Percentiles rank a stretch among this genome's conserved stretches.
Conservation (phyloP, 805 yeast species). For the Schizosaccharomyces osmophilus region DNA sequence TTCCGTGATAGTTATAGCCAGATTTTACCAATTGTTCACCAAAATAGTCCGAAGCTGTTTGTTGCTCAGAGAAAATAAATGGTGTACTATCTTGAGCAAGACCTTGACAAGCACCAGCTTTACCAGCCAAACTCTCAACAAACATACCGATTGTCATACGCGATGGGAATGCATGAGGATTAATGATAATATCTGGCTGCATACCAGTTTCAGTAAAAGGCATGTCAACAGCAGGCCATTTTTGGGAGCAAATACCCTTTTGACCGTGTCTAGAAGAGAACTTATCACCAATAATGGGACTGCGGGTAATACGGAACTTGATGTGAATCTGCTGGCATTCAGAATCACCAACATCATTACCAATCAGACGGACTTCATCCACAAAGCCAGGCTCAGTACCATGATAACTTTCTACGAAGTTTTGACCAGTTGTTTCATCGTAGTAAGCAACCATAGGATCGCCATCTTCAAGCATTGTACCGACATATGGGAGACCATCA, state of each 20-base stretch:
- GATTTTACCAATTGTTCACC: conserved; percentile 75
- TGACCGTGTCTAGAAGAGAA: conserved; percentile 95
- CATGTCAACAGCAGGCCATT: conserved; percentile 93
- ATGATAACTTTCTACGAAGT: conserved; percentile 79
- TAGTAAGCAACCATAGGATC: conserved; percentile 85
- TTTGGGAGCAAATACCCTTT: conserved; percentile 93
- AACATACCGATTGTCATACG: conserved; percentile 99
- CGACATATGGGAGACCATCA: conserved; percentile 83
- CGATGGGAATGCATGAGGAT: conserved; percentile 98
- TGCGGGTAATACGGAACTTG: conserved; percentile 73
- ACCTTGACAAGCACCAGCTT: conserved; percentile 94
- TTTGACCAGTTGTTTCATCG: conserved; percentile 75
- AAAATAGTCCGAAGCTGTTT: conserved; percentile 91
- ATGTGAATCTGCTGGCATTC: conserved; percentile 72
- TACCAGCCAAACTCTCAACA: conserved; percentile 94
- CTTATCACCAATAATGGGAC: conserved; percentile 91
- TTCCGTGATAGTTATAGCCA: conserved; percentile 93
- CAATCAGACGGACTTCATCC: conserved; percentile 79
- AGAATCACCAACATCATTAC: conserved; percentile 48
- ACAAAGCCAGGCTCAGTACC: conserved; percentile 84
- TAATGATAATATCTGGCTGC: conserved; percentile 90
- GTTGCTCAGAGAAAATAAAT: conserved; percentile 73
- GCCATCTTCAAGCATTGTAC: conserved; percentile 73
- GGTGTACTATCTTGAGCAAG: conserved; percentile 94
- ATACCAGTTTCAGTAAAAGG: conserved; percentile 92